Conservation (phyloP, 2,329 filamentous ascomycete genomes). For the Pseudogymnoascus sp. region DNA sequence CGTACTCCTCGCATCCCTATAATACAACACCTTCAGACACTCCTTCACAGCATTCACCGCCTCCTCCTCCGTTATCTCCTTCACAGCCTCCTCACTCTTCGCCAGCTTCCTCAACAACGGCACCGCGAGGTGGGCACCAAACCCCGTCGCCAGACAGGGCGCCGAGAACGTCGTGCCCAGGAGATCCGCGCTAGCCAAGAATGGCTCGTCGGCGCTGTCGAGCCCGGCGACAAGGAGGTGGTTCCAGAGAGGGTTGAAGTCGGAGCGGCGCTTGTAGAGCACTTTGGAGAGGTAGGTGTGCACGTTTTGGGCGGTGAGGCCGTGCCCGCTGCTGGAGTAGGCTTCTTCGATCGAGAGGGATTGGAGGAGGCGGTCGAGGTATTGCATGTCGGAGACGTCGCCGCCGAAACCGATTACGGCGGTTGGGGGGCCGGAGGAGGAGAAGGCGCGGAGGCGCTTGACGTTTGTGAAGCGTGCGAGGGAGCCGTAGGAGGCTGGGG, state of each 20-base stretch:
- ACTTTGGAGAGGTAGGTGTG: constrained; percentile 96
- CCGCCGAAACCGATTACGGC: constrained; percentile 90
- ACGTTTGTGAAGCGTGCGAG: constrained; percentile 94
- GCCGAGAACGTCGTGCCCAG: constrained; percentile 86
- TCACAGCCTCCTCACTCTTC: constrained; percentile 73
- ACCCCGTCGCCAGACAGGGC: constrained; percentile 86
- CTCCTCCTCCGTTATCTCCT: constrained; percentile 65
- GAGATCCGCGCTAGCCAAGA: constrained; percentile 85
- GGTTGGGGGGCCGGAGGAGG: constrained; percentile 48
- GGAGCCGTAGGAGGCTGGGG: constrained; percentile 86
- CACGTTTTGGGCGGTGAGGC: constrained; percentile 83
- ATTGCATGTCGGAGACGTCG: constrained; percentile 99
- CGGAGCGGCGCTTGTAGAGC: constrained; percentile 87
- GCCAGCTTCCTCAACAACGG: constrained; percentile 80
- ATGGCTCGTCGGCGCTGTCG: constrained; percentile 71
- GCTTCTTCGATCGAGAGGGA: constrained; percentile 84
- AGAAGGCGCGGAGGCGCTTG: constrained; percentile 87
- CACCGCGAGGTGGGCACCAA: constrained; percentile 85
- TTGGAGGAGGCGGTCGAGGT: constrained; percentile 84
- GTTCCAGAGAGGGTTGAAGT: constrained; percentile 98
- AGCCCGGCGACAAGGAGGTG: constrained; percentile 85
- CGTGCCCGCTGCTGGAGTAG: constrained; percentile 53
- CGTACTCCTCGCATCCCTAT: constrained; percentile 88
- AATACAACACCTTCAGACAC: constrained; percentile 98
- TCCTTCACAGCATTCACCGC: constrained; percentile 78